These are phyloP conservation scores for Alternaria viburni DNA, from an alignment of 2,329 filamentous ascomycete genomes.

Conservation along the genomic window DNA sequence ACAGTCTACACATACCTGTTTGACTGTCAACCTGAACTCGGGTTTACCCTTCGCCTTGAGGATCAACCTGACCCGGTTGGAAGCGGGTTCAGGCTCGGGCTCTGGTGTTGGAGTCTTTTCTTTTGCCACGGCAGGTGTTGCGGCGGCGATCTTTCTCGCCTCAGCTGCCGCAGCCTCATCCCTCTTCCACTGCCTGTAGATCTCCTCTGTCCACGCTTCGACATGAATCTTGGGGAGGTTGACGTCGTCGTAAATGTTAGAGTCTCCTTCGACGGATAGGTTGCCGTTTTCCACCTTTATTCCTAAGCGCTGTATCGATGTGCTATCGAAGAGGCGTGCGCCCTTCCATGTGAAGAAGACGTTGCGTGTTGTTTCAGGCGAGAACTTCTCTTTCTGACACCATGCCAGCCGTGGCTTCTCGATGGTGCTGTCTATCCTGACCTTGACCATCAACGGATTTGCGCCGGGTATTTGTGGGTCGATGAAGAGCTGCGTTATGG, in stretches of 20 bases:
- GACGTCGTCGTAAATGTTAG: conserved; percentile 61
- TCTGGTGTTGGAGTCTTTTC: conserved; percentile 26
- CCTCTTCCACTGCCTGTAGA: conserved; percentile 61
- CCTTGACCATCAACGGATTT: conserved; percentile 66
- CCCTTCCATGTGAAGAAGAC: conserved; percentile 83
- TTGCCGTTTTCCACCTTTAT: conserved; percentile 58
- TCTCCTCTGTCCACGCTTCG: conserved; percentile 75
- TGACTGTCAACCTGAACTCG: conserved; percentile 59
- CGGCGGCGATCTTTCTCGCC: conserved; percentile 48
- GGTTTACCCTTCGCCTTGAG: conserved; percentile 59
- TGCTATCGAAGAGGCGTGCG: conserved; percentile 74
- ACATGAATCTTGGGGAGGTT: conserved; percentile 67
- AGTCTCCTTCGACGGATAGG: conserved; percentile 45
- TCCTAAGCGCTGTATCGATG: conserved; percentile 58
- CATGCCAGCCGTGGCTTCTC: conserved; percentile 72
- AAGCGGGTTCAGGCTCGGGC: conserved; percentile 19
- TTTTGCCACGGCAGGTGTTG: conserved; percentile 25
- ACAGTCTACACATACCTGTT: conserved; percentile 48
- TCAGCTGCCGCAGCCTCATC: conserved; percentile 34
- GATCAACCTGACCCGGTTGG: conserved; percentile 53
- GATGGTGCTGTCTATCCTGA: conserved; percentile 71
- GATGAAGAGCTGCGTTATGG: conserved; percentile 69
- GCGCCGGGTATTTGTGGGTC: conserved; percentile 69
- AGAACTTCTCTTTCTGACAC: conserved; percentile 67
- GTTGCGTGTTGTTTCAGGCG: conserved; percentile 55